These are phyloP conservation scores for Parachaetomium inaequale DNA, from an alignment of 495 filamentous ascomycete species.

Conservation along the genomic window DNA sequence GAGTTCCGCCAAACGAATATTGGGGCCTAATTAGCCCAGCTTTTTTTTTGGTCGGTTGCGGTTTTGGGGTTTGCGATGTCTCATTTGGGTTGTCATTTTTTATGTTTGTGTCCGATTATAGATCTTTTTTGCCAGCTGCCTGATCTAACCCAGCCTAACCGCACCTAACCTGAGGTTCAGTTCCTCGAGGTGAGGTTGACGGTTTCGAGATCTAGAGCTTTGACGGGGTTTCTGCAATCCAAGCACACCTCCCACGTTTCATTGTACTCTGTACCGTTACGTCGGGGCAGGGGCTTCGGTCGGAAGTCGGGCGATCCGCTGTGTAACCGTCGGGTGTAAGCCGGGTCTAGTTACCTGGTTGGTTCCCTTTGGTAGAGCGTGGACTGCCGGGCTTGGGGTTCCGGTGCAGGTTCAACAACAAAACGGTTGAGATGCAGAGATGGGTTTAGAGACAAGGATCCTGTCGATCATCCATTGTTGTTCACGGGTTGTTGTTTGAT, in stretches of 20 bases:
- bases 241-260: background rate
- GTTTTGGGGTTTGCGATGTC: background rate
- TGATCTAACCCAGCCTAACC: background rate
- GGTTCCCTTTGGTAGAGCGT: too few species aligned
- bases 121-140: background rate
- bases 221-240: too few species aligned
- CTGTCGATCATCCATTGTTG: too few species aligned
- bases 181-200: background rate
- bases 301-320: background rate
- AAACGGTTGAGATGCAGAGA: background rate
- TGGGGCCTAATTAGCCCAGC: background rate
- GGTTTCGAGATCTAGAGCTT: too few species aligned
- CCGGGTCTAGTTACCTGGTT: background rate
- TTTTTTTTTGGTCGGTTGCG: background rate
- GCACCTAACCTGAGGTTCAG: background rate
- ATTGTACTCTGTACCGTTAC: background rate
- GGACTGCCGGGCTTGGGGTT: background rate
- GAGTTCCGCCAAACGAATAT: too few species aligned
- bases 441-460: background rate
- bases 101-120: background rate
- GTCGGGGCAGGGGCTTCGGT: background rate
- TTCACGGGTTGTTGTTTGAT: too few species aligned
- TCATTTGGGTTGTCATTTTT: background rate
- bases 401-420: background rate
- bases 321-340: slow-evolving; percentile 11